phyloP scores from a whole-genome alignment of 495 filamentous ascomycete species.

The Trichoderma erinaceum region DNA sequence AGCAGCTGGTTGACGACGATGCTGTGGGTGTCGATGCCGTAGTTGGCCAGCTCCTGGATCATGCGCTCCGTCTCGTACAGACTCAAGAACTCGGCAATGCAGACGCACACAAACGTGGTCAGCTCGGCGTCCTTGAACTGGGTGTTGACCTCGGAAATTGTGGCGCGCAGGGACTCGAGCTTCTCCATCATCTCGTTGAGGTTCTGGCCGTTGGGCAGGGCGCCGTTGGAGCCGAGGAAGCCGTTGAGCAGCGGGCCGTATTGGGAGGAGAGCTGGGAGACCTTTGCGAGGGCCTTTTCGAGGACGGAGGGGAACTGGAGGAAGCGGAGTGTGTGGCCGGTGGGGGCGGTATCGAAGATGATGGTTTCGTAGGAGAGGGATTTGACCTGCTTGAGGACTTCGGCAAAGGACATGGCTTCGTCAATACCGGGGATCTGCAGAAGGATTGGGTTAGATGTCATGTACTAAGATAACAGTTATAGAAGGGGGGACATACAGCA shows the following conservation, averaged over 20 bases:
- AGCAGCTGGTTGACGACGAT: slow-evolving; percentile 98
- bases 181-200: slow-evolving; percentile 87
- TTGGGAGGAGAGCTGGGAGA: slow-evolving; percentile 87
- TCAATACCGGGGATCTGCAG: slow-evolving; percentile 94
- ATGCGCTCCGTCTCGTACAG: slow-evolving; percentile 99
- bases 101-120: slow-evolving; percentile 97
- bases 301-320: slow-evolving; percentile 97
- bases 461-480: too few species aligned
- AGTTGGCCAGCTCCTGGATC: slow-evolving; percentile 95
- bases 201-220: slow-evolving; percentile 81
- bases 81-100: slow-evolving; percentile 94
- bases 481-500: too few species aligned
- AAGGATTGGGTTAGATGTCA: slow-evolving; percentile 13
- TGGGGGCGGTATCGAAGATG: slow-evolving; percentile 98
- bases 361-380: slow-evolving; percentile 98
- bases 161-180: slow-evolving; percentile 85
- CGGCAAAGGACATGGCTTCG: slow-evolving; percentile 98
- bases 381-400: slow-evolving; percentile 98
- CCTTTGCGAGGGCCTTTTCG: slow-evolving; percentile 94
- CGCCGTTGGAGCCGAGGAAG: slow-evolving; percentile 74
- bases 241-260: slow-evolving; percentile 96
- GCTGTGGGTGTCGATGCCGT: slow-evolving; percentile 90
- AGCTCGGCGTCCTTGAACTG: slow-evolving; percentile 97
- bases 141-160: slow-evolving; percentile 90
- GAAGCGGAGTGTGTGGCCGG: slow-evolving; percentile 98